Conservation (phyloP, 1,284 basidiomycete species). For the Moesziomyces antarcticus region DNA sequence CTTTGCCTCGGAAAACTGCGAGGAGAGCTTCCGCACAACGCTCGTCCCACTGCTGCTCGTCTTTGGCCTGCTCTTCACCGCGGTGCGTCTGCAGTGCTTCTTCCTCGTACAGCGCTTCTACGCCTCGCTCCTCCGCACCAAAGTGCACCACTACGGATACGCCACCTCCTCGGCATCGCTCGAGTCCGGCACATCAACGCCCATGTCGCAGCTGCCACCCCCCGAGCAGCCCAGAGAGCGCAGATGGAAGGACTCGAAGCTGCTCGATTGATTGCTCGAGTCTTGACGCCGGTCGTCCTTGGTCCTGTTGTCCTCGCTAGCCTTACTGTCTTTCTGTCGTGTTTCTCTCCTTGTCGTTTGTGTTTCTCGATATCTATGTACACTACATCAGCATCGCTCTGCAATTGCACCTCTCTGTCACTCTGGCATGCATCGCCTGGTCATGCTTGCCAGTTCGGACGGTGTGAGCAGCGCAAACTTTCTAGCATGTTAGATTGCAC, state of each 20-base stretch:
- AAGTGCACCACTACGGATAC: conserved; percentile 39
- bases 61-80: conserved; percentile 39
- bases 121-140: conserved; percentile 18
- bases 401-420: conserved; percentile 1
- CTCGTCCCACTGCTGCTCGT: conserved; percentile 46
- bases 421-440: neutral
- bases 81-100: conserved; percentile 47
- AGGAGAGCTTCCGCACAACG: conserved; percentile 45
- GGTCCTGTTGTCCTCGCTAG: neutral
- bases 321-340: neutral
- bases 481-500: neutral
- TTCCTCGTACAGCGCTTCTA: conserved; percentile 45
- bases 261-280: conserved; percentile 17
- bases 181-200: conserved; percentile 20
- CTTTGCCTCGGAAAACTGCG: conserved; percentile 51
- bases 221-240: conserved; percentile 12
- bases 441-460: too few species aligned
- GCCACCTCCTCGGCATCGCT: conserved; percentile 1
- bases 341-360: neutral
- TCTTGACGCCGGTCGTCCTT: conserved; percentile 23
- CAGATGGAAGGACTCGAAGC: conserved; percentile 32
- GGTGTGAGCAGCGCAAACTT: neutral
- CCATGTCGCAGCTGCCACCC: conserved; percentile 11
- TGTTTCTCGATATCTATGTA: neutral
- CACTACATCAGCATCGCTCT: conserved; percentile 3